Percentiles rank a stretch among this genome's conserved stretches.
Conservation (phyloP, 2,329 filamentous ascomycete species). For the Xylariaceae sp. region DNA sequence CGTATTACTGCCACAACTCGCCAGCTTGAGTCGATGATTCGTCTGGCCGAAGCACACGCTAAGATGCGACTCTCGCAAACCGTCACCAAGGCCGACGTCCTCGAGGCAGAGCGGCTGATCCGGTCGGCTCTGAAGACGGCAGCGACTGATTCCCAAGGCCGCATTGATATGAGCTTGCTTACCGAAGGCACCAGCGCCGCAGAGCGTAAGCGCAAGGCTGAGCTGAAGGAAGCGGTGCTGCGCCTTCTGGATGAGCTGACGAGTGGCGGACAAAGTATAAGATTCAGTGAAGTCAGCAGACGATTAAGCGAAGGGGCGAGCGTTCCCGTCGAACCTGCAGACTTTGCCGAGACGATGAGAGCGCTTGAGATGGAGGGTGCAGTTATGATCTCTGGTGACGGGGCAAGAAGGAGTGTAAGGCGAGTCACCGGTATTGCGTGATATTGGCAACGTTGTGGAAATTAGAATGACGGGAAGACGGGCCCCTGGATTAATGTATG, state of each 20-base stretch:
- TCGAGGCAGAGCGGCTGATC: conserved; percentile 90
- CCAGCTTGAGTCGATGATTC: conserved; percentile 98
- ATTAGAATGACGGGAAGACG: background rate
- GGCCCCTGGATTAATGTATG: conserved; percentile 3
- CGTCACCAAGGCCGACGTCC: conserved; percentile 81
- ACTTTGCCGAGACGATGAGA: conserved; percentile 82
- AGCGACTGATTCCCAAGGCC: conserved; percentile 88
- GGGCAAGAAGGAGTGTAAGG: conserved; percentile 78
- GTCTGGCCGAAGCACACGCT: conserved; percentile 91
- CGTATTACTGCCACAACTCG: conserved; percentile 97
- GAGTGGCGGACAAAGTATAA: conserved; percentile 65
- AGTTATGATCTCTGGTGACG: conserved; percentile 81
- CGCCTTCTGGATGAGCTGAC: conserved; percentile 80
- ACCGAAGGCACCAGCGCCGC: conserved; percentile 90
- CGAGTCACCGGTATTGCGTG: conserved; percentile 63
- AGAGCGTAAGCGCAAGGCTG: conserved; percentile 81
- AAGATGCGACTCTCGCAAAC: conserved; percentile 86
- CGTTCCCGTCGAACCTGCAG: conserved; percentile 71
- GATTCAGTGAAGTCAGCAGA: conserved; percentile 78
- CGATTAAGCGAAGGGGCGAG: conserved; percentile 72
- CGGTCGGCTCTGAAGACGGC: conserved; percentile 93
- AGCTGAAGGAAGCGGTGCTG: conserved; percentile 80
- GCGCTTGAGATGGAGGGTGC: conserved; percentile 82
- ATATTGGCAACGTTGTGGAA: conserved; percentile 10
- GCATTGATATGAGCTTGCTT: conserved; percentile 95